These are phyloP conservation scores for Penicillium sp. DNA, from an alignment of 2,329 filamentous ascomycete species.

Conservation along the genomic window DNA sequence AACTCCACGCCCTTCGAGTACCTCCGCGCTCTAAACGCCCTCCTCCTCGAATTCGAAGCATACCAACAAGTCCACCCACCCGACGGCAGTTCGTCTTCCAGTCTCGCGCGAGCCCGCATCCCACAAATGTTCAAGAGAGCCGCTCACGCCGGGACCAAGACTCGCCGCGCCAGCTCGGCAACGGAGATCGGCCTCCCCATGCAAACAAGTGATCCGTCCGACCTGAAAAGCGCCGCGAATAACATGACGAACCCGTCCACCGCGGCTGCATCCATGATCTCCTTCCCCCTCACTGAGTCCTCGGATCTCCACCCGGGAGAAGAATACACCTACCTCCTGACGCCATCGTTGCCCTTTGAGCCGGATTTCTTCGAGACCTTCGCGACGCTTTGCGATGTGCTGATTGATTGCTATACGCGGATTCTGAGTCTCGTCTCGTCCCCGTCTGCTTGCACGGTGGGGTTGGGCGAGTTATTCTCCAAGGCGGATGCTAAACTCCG, in stretches of 20 bases:
- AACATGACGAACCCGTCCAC: constrained; percentile 43
- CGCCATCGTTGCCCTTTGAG: constrained; percentile 91
- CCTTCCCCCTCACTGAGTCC: constrained; percentile 53
- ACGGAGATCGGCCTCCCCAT: constrained; percentile 63
- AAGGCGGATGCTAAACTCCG: constrained; percentile 86
- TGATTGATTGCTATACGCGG: constrained; percentile 88
- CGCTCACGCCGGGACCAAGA: constrained; percentile 60
- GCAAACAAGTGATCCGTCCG: constrained; percentile 51
- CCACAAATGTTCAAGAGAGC: constrained; percentile 81
- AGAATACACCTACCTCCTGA: constrained; percentile 85
- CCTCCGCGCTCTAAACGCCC: constrained; percentile 79
- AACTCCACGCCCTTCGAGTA: constrained; percentile 80
- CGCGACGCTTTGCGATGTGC: constrained; percentile 88
- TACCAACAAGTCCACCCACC: constrained; percentile 87
- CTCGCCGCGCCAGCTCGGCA: constrained; percentile 61
- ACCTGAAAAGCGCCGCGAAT: constrained; percentile 51
- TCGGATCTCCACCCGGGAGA: constrained; percentile 75
- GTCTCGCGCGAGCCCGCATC: constrained; percentile 76
- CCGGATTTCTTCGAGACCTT: constrained; percentile 98
- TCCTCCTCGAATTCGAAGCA: constrained; percentile 89
- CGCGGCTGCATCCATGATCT: constrained; percentile 40
- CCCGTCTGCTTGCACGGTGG: constrained; percentile 70
- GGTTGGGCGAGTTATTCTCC: constrained; percentile 80
- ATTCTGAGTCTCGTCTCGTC: constrained; percentile 76
- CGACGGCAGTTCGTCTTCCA: constrained; percentile 69